Percentiles rank a stretch among this genome's conserved stretches.
phyloP scores from a whole-genome alignment of 202 grass and related monocot species.

The Miscanthus sacchariflorus region DNA sequence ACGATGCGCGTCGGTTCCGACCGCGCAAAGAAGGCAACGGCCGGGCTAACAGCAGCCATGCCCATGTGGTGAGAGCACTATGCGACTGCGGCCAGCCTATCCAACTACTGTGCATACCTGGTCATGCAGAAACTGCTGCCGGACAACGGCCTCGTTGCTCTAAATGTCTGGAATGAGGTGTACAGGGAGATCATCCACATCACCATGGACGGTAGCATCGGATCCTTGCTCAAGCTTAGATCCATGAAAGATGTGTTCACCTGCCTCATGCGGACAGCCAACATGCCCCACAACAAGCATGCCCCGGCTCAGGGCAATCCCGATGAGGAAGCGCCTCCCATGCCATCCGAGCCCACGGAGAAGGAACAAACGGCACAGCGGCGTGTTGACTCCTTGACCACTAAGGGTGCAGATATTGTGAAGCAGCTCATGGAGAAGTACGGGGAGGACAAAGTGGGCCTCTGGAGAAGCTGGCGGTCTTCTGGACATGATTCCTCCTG shows the following conservation, averaged over 20 bases:
- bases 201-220: not conserved
- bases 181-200: not conserved
- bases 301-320: no score
- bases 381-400: no score
- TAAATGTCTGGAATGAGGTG: not conserved
- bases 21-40: no score
- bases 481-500: slow-evolving; percentile 40
- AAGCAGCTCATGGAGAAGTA: not conserved
- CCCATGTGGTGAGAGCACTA: not conserved
- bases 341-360: no score
- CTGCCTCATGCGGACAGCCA: no score
- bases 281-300: no score
- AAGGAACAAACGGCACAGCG: no score
- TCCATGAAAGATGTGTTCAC: no score
- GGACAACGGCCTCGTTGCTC: not conserved
- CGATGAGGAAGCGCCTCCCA: no score
- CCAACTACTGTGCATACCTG: slow-evolving; percentile 3
- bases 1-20: no score
- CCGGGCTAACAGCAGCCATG: no score
- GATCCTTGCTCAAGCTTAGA: not conserved
- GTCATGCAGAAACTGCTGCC: no score
- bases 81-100: not conserved
- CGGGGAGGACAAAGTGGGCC: fast-evolving
- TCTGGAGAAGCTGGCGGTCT: not conserved
- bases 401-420: not conserved